Percentiles rank a stretch among this genome's conserved stretches.
Evolutionary conservation across 192 early-diverging fungal genomes (phyloP).

Genomic region (Coemansia sp.): DNA sequence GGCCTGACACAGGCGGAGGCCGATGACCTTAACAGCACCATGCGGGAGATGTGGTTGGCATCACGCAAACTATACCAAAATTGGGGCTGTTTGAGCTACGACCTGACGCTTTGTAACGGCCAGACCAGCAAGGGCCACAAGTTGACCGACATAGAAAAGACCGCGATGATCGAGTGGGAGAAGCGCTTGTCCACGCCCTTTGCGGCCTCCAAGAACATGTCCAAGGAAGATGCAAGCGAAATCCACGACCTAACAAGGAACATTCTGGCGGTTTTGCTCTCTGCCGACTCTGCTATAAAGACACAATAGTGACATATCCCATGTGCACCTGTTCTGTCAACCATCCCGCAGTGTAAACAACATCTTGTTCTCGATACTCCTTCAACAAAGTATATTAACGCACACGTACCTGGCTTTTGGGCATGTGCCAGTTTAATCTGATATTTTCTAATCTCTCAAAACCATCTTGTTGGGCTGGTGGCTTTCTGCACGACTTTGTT

Average conservation of each 20-base stretch:
- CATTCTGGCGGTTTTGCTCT: conserved; percentile 27
- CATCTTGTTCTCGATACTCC: too few species aligned
- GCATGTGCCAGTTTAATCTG: not conserved
- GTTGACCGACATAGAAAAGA: conserved; percentile 17
- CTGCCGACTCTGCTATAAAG: conserved; percentile 7
- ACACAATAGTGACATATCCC: not conserved
- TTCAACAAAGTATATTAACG: too few species aligned
- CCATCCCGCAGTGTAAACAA: too few species aligned
- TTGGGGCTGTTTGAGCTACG: conserved; percentile 47
- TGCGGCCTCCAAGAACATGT: conserved; percentile 13
- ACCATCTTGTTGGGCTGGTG: too few species aligned
- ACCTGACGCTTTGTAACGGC: conserved; percentile 38
- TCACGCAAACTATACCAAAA: conserved; percentile 41
- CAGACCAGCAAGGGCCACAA: conserved; percentile 12
- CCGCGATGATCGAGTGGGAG: conserved; percentile 34
- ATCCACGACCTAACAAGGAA: conserved; percentile 20
- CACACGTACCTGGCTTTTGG: too few species aligned
- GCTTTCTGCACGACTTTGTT: too few species aligned
- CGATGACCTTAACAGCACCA: conserved; percentile 37
- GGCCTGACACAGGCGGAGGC: conserved; percentile 26
- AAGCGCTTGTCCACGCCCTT: conserved; percentile 21
- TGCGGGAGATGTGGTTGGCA: conserved; percentile 37
- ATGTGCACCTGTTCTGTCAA: too few species aligned
- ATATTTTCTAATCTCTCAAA: not conserved
- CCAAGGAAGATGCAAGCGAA: conserved; percentile 25